A percentile compares a stretch with the other conserved stretches of the same genome.
Conservation (phyloP, 2,329 filamentous ascomycete species). For the Talaromyces sp. region DNA sequence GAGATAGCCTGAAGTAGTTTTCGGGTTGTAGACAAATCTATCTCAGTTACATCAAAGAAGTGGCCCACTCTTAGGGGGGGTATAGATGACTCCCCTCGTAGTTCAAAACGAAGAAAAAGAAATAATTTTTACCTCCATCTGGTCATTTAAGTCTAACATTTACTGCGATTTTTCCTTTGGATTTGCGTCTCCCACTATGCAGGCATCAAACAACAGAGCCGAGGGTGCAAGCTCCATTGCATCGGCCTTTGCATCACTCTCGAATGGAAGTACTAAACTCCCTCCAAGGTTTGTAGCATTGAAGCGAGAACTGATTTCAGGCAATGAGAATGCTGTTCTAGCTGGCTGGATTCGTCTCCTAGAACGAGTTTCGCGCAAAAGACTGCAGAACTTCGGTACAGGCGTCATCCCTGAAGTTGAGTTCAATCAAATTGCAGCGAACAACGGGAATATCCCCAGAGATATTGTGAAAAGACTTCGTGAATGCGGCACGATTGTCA, state of each 20-base stretch:
- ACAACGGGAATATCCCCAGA: conserved; percentile 1
- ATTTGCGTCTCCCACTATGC: not conserved
- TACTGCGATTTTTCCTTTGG: not conserved
- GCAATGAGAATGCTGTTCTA: not conserved
- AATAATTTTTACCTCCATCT: not conserved
- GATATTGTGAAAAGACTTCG: conserved; percentile 14
- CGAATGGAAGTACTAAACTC: not conserved
- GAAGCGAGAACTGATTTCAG: not conserved
- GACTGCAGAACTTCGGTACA: not conserved
- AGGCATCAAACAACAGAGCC: conserved; percentile 6
- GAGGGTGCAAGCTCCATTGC: conserved; percentile 8
- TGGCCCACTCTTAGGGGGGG: not conserved
- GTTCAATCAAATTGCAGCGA: conserved; percentile 22
- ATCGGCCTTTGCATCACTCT: conserved; percentile 8
- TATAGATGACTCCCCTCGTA: not conserved
- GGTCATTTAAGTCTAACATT: not conserved
- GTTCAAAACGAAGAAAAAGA: not conserved
- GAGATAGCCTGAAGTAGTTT: not conserved
- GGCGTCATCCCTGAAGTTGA: conserved; percentile 31
- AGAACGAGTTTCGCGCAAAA: not conserved
- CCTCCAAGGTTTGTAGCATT: not conserved
- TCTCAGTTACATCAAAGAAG: not conserved
- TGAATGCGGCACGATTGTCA: conserved; percentile 19
- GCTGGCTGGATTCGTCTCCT: conserved; percentile 10
- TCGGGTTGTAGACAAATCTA: not conserved